phyloP scores from a whole-genome alignment of 352 stramenopile species.

The Phytopythium helicoides region DNA sequence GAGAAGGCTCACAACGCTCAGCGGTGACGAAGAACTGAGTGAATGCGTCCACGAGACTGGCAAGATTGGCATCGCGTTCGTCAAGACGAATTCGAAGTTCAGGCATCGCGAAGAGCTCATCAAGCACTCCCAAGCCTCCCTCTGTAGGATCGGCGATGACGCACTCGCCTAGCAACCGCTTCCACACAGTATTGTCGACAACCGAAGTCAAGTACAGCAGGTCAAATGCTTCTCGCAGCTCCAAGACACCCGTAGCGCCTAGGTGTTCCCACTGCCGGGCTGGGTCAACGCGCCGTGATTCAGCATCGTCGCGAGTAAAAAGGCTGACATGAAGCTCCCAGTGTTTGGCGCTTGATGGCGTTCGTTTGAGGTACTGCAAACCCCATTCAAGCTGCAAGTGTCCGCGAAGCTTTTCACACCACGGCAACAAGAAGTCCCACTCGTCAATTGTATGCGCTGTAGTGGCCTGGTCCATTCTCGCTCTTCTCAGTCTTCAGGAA shows the following conservation, averaged over 20 bases:
- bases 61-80: conserved; percentile 2
- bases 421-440: conserved; percentile 1
- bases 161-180: neutral
- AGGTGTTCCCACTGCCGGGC: no score
- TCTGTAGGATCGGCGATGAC: neutral
- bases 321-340: conserved; percentile 4
- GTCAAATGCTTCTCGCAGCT: conserved; percentile 2
- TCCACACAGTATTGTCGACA: conserved; percentile 2
- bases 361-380: conserved; percentile 3
- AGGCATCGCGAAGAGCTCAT: neutral
- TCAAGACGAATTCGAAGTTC: conserved; percentile 2
- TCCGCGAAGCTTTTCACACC: neutral
- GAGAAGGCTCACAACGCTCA: neutral
- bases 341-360: neutral
- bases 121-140: neutral
- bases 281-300: neutral
- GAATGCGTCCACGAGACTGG: neutral
- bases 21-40: neutral
- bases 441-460: neutral
- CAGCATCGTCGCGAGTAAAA: neutral
- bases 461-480: no score
- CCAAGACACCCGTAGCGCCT: neutral
- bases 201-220: neutral
- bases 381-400: neutral
- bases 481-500: no score